Evolutionary conservation across 1,284 basidiomycete species (phyloP).

Genomic region (Paramarasmius palmivorus): DNA sequence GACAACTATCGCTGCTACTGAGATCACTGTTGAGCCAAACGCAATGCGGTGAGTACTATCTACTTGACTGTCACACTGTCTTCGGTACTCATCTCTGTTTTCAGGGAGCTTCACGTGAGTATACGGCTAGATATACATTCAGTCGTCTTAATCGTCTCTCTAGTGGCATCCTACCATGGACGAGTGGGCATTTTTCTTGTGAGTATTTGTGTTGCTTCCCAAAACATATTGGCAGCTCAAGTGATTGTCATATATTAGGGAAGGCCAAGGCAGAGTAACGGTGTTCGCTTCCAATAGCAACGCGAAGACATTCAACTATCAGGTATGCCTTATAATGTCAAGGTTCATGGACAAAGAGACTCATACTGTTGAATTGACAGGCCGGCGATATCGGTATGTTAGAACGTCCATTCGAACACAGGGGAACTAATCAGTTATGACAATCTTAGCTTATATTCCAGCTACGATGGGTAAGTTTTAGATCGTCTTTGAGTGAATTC

Average conservation of each 20-base stretch:
- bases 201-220: conserved; percentile 16
- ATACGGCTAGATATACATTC: background rate
- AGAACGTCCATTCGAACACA: conserved; percentile 5
- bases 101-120: conserved; percentile 45
- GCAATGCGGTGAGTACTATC: conserved; percentile 55
- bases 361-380: conserved; percentile 26
- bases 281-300: conserved; percentile 62
- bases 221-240: background rate
- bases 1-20: conserved; percentile 61
- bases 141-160: background rate
- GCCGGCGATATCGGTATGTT: conserved; percentile 64
- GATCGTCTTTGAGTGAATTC: background rate
- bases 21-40: conserved; percentile 68
- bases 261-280: conserved; percentile 59
- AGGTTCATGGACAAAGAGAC: background rate
- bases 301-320: conserved; percentile 69
- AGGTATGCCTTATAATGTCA: conserved; percentile 34
- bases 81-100: background rate
- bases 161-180: conserved; percentile 76
- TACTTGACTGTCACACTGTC: conserved; percentile 16
- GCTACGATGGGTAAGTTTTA: conserved; percentile 45
- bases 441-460: conserved; percentile 54
- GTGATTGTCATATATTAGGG: conserved; percentile 52
- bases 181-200: conserved; percentile 65
- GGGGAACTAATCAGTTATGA: conserved; percentile 1